Evolutionary conservation across 768 basidiomycete genomes (phyloP).

Genomic region (Serendipita sp.): DNA sequence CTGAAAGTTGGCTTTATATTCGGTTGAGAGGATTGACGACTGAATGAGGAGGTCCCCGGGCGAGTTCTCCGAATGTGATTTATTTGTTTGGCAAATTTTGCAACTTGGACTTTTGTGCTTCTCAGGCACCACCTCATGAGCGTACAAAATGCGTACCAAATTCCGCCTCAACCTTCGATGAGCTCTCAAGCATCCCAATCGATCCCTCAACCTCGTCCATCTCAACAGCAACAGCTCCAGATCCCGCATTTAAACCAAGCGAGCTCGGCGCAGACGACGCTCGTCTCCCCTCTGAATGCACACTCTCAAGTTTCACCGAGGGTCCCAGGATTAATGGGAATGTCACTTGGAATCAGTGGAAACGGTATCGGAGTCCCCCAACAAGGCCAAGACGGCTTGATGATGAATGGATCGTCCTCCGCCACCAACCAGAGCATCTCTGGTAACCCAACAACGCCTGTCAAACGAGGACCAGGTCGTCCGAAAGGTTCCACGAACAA

Average conservation of each 20-base stretch:
- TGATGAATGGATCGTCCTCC: background rate
- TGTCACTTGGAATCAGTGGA: background rate
- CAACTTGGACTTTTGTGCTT: too few species aligned
- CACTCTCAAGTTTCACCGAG: background rate
- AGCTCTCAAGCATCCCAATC: background rate
- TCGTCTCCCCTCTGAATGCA: background rate
- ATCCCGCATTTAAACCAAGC: background rate
- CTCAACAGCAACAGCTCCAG: background rate
- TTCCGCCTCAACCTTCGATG: background rate
- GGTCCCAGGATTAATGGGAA: background rate
- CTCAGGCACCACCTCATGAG: background rate
- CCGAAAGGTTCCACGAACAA: slow-evolving; percentile 74
- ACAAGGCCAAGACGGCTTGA: background rate
- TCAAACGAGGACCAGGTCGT: slow-evolving; percentile 56
- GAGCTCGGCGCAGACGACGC: background rate
- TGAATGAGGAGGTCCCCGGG: too few species aligned
- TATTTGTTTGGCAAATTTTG: too few species aligned
- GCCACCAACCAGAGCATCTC: background rate
- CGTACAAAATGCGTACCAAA: background rate
- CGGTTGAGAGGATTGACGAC: too few species aligned
- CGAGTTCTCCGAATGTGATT: too few species aligned
- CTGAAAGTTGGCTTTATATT: too few species aligned
- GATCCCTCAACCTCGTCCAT: background rate
- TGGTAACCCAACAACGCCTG: slow-evolving; percentile 15
- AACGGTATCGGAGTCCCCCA: background rate